phyloP scores from a whole-genome alignment of 2,329 filamentous ascomycete species.

The Sclerotinia nivalis region DNA sequence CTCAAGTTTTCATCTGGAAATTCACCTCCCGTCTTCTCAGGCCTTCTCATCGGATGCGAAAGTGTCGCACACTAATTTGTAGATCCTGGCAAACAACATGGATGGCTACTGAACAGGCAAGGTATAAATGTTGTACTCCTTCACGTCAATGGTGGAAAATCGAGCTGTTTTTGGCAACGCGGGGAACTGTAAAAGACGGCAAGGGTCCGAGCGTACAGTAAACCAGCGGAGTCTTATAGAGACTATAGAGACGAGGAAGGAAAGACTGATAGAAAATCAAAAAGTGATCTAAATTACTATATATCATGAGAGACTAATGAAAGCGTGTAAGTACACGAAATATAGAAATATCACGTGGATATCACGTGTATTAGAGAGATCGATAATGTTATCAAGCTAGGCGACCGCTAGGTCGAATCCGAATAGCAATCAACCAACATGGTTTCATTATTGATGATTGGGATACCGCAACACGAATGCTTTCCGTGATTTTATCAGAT shows the following conservation, averaged over 20 bases:
- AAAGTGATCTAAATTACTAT: not conserved
- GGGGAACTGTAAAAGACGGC: not conserved
- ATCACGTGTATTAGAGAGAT: not conserved
- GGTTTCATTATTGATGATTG: not conserved
- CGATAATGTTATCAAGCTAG: not conserved
- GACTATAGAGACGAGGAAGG: not conserved
- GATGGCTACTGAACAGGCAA: not conserved
- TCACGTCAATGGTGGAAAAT: slow-evolving; percentile 1
- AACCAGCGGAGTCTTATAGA: not conserved
- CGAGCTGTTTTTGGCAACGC: slow-evolving; percentile 15
- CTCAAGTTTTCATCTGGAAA: not conserved
- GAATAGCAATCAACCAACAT: too few relatives aligned
- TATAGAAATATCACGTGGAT: not conserved
- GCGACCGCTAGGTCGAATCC: too few relatives aligned
- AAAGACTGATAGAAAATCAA: not conserved
- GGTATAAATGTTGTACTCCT: not conserved
- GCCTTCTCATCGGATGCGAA: not conserved
- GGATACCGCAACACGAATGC: too few relatives aligned
- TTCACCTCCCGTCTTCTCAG: not conserved
- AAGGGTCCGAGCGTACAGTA: not conserved
- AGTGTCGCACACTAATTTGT: not conserved
- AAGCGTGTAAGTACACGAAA: too few relatives aligned
- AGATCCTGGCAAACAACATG: not conserved
- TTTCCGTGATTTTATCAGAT: not conserved
- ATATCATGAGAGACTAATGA: not conserved